These are phyloP conservation scores for Pestalotiopsis sp. DNA, from an alignment of 2,329 filamentous ascomycete species.

Conservation along the genomic window DNA sequence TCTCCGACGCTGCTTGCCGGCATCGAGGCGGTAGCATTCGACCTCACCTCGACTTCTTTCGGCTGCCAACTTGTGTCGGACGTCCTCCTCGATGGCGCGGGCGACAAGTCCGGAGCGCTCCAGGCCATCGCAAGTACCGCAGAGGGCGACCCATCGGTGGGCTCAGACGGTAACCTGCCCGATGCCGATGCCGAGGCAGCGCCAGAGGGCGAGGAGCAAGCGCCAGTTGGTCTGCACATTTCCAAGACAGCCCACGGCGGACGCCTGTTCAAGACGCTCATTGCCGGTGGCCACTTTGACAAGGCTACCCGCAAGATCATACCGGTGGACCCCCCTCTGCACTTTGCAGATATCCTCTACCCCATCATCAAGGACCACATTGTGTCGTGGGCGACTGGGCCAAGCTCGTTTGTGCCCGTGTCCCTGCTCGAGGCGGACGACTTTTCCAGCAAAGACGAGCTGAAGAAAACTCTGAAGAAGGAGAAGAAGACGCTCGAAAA, in stretches of 20 bases:
- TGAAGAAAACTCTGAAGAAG: constrained; percentile 72
- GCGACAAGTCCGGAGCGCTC: constrained; percentile 77
- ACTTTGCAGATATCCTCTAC: constrained; percentile 83
- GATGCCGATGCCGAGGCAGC: constrained; percentile 29
- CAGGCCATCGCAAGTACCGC: constrained; percentile 69
- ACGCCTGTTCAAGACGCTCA: constrained; percentile 87
- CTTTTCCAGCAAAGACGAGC: constrained; percentile 67
- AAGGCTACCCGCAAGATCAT: constrained; percentile 70
- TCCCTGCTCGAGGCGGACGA: constrained; percentile 76
- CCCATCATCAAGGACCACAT: constrained; percentile 75
- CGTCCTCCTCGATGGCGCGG: constrained; percentile 74
- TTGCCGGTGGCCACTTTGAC: constrained; percentile 88
- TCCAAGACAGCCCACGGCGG: constrained; percentile 67
- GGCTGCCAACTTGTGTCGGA: constrained; percentile 87
- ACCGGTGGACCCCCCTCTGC: constrained; percentile 73
- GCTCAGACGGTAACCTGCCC: constrained; percentile 39
- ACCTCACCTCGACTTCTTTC: constrained; percentile 75
- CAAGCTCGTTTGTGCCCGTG: constrained; percentile 85
- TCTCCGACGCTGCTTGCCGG: constrained; percentile 76
- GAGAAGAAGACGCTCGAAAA: constrained; percentile 72
- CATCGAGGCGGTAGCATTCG: constrained; percentile 67
- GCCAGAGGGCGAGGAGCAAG: constrained; percentile 36
- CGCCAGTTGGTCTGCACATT: constrained; percentile 53
- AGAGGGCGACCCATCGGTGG: constrained; percentile 52
- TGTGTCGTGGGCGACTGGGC: constrained; percentile 82